Base-by-base conservation (phyloP, 176 grass and related monocot genomes). In the Themeda triandra region DNA sequence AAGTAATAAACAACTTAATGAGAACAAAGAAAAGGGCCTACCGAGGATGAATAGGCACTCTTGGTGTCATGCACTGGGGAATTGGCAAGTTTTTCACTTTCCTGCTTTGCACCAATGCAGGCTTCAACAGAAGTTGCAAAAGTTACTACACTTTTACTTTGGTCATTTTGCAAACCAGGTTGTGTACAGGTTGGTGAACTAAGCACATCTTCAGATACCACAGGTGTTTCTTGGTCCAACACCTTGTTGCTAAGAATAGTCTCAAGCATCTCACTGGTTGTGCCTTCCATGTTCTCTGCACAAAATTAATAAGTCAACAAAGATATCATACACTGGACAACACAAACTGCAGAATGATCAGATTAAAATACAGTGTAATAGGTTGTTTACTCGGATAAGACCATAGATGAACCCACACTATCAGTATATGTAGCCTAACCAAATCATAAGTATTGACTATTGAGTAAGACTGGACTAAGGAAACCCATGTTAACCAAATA, bases 1-100 rank as follows among this genome's bases (percentile, higher is more conserved):
- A n/a, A n/a, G n/a, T n/a, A n/a, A n/a, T n/a, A 75, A 79, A 71
- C 19, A 70, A 24, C 5, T 70, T 28, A 2, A 5, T 39, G 40
- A n/a, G 7, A 35, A 88, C 18, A 81, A 78, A 48, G 23, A 82
- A 82, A 78, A 49, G 5, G 36, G 71, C 81, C 29, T 89, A 99
- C 96, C 65, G 85, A 84, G 79, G 96, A 92, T 87, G 93, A 94
- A 87, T 99, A 96, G 54, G 51, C 59, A 89, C 80, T 96, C 79
- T 87, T 96, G 49, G 82, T 92, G 48, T 95, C 91, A 92, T 82
- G 78, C 30, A 91, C 41, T 1, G 89, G 85, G 76, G 91, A 94
- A 91, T 77, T 73, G 39, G 24, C 29, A 84, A 83, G 87, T 83
- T 96, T 99, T 19, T 66, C 39, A 79, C 72, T 90, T 83, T 92